Base-by-base conservation (phyloP, 2,329 filamentous ascomycete genomes). In the Tolypocladium nubicola region DNA sequence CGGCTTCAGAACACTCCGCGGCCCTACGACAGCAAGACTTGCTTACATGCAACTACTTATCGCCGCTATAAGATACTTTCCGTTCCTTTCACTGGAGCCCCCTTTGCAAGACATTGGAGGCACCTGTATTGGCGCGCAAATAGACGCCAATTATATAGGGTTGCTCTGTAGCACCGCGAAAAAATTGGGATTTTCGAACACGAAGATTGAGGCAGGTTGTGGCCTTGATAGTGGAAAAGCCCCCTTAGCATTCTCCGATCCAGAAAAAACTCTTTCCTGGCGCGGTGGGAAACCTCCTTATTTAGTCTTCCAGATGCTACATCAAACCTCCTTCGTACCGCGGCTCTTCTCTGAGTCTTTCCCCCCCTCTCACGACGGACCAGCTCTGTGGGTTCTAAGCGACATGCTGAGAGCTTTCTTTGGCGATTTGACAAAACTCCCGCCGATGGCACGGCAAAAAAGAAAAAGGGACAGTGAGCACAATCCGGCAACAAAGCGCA, bases 1-100 rank as follows among this genome's bases (percentile, higher is more conserved):
- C n/a, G 33, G 54, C 2, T 58, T 58, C 21, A 54, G 30, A n/a
- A 35, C 10, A 16, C 30, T 52, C 56, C 16, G 5, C 26, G 21
- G 39, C 26, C 3, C 23, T 2, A 37, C 39, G 33, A 56, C 10
- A 43, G 33, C 49, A 43, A 16, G 39, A 16, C 19, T 52, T 19
- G 54, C 54, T 23, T 56, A 49, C 16, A 55, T 56, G n/a, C 39
- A 58, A 50, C n/a, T 58, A 13, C 37, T 58, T 19, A 56, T 58
- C n/a, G 49, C 57, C 30, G 47, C 57, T 16, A 40, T 58, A 40
- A 21, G 40, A 14, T 58, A 58, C 14, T 58, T 58, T 43, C 54
- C 54, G 6, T 43, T 49, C 11, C 40, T 58, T 35, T 55, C 23
- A 14, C 21, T 16, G n/a, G 49, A 58, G n/a, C 38, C 49, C 35